These are phyloP conservation scores for Aspergillus asperescens DNA, from an alignment of 495 filamentous ascomycete species.

Conservation along the genomic window DNA sequence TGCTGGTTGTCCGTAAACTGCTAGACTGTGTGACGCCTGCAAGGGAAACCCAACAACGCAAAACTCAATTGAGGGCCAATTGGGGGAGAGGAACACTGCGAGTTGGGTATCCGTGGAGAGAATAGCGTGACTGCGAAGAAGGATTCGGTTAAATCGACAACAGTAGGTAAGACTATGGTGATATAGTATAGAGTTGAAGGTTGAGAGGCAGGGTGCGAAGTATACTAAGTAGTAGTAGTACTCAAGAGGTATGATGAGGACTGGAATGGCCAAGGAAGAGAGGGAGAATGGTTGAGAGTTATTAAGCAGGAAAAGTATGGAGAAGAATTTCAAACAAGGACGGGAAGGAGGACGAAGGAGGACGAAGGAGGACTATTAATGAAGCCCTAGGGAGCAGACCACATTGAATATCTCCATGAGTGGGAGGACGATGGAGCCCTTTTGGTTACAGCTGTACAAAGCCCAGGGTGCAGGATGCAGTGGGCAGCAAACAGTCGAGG, in stretches of 20 bases:
- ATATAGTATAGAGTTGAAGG: slow-evolving; percentile 5
- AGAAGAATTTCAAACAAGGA: slow-evolving; percentile 19
- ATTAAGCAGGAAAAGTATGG: slow-evolving; percentile 11
- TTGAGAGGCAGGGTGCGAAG: slow-evolving; percentile 1
- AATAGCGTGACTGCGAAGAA: no score
- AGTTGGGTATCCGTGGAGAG: background rate
- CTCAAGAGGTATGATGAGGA: background rate
- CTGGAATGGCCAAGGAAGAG: slow-evolving; percentile 9
- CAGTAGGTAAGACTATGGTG: no score
- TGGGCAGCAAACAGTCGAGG: slow-evolving; percentile 36
- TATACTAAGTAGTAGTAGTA: background rate
- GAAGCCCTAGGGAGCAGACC: no score
- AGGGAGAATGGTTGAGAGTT: slow-evolving; percentile 7
- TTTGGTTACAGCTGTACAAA: slow-evolving; percentile 44
- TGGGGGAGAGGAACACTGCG: background rate
- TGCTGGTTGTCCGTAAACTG: slow-evolving; percentile 10
- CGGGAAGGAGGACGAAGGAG: slow-evolving; percentile 36
- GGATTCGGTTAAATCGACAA: no score
- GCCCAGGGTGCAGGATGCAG: slow-evolving; percentile 31
- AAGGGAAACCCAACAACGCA: slow-evolving; percentile 17
- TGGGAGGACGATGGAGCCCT: slow-evolving; percentile 24
- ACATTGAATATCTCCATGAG: slow-evolving; percentile 28
- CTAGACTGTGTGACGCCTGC: slow-evolving; percentile 17
- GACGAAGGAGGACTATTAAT: slow-evolving; percentile 37
- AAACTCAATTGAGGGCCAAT: slow-evolving; percentile 12